phyloP scores from a whole-genome alignment of 2,329 filamentous ascomycete species.

The Aspergillus sp. region DNA sequence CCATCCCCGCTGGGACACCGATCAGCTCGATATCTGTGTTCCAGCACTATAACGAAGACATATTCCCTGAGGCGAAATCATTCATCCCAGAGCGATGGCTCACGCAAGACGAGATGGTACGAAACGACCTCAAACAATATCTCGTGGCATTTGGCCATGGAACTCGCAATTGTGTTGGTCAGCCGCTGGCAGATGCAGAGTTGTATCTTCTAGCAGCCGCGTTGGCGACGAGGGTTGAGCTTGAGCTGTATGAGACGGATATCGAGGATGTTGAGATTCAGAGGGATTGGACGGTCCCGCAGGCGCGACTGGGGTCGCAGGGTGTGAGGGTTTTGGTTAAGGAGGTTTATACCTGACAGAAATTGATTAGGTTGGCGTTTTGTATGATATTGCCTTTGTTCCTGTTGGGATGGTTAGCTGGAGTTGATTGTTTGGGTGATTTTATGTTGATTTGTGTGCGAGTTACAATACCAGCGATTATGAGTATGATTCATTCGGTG shows the following conservation, averaged over 20 bases:
- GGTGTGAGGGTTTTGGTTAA: conserved; percentile 21
- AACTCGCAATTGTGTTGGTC: conserved; percentile 43
- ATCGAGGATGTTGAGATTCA: conserved; percentile 26
- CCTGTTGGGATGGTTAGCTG: no score
- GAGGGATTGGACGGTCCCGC: conserved; percentile 30
- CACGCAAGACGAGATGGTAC: conserved; percentile 14
- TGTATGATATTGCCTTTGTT: not conserved
- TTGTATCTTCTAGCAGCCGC: conserved; percentile 26
- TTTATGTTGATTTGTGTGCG: not conserved
- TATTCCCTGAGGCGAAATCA: conserved; percentile 35
- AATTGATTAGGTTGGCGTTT: not conserved
- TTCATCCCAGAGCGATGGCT: conserved; percentile 47
- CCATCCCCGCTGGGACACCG: conserved; percentile 30
- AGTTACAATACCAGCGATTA: not conserved
- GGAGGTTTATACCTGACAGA: not conserved
- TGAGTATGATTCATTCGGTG: no score
- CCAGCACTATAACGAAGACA: conserved; percentile 25
- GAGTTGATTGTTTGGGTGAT: no score
- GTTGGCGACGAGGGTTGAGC: conserved; percentile 29
- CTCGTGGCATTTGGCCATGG: conserved; percentile 45
- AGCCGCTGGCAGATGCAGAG: conserved; percentile 37
- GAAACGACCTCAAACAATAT: conserved; percentile 35
- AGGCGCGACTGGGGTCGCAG: conserved; percentile 22
- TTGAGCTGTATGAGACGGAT: conserved; percentile 27
- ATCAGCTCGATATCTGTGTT: conserved; percentile 39